Evolutionary conservation across 1,139 yeast species (phyloP), one percentile per base, ranked within the genome.

Genomic region (Taiozyma onychis): DNA sequence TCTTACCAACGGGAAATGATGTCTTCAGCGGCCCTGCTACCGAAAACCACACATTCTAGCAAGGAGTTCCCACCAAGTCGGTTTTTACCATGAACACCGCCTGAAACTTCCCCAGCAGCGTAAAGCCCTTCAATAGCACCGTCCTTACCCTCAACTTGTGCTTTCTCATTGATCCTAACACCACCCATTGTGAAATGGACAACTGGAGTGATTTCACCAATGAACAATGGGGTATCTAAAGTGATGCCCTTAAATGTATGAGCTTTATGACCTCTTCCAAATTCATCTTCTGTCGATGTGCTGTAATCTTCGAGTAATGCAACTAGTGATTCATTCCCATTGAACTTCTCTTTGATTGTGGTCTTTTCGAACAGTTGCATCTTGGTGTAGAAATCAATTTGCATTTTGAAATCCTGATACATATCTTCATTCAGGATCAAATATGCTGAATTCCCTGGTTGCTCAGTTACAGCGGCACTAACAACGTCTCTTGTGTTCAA

Each of bases 121-220:
- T 74, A 86, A 35, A 85, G 68, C 2, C 89, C 91, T 39, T 68
- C 70, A 56, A 84, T 78, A 3, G 80, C 74, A 6, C 62, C 60
- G n/a, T 71, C 70, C 13, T 66, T 63, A 35, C 69, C 67, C 48
- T 73, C 69, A 2, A 85, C 88, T 58, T 82, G 77, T 0, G 85
- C 71, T 46, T 74, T 67, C 44, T 74, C 77, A 61, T 85, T 80
- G 61, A 85, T 83, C 63, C 80, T 80, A 35, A 85, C 83, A 44
- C 96, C 95, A 37, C 96, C 95, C 90, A 87, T 85, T 9, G 95
- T 86, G 69, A 86, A 88, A 64, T 88, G 96, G 41, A 88, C 78
- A 3, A 87, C 95, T 41, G 95, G 81, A 2, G 93, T 85, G 45
- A 85, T 76, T 49, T 69, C 67, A 27, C 70, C 73, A 27, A 69